Conservation (phyloP, 2,329 filamentous ascomycete species). For the Fusarium marasasianum region DNA sequence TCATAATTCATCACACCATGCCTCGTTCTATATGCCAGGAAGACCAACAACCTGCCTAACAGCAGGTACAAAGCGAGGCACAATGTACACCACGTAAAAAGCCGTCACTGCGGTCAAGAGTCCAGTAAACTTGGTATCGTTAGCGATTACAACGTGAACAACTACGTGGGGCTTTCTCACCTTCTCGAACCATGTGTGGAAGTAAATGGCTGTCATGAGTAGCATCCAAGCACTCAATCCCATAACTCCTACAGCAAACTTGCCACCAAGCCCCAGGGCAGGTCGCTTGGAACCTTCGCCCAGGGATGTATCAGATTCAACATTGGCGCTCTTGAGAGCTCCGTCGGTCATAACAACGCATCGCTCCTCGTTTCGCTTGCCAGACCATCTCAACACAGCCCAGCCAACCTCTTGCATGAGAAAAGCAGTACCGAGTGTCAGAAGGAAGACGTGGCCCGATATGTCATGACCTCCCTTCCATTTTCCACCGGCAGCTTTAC, state of each 20-base stretch:
- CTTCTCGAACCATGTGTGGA: conserved; percentile 99
- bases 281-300: conserved; percentile 39
- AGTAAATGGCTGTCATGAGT: conserved; percentile 97
- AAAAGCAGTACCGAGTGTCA: conserved; percentile 85
- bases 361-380: conserved; percentile 65
- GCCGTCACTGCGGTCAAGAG: conserved; percentile 58
- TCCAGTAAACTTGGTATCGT: conserved; percentile 60
- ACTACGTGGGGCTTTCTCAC: conserved; percentile 54
- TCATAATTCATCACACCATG: conserved; percentile 17
- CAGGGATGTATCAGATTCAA: conserved; percentile 52
- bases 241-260: conserved; percentile 71
- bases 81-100: conserved; percentile 61
- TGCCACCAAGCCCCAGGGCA: conserved; percentile 57
- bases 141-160: conserved; percentile 16
- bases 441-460: conserved; percentile 91
- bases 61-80: conserved; percentile 61
- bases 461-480: conserved; percentile 98
- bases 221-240: conserved; percentile 92
- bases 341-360: conserved; percentile 73
- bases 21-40: conserved; percentile 57
- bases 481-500: conserved; percentile 80
- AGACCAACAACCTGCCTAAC: conserved; percentile 58
- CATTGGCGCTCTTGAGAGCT: conserved; percentile 67
- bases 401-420: conserved; percentile 81
- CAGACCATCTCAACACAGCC: conserved; percentile 58